Percentiles rank a stretch among this genome's conserved stretches.
Evolutionary conservation across 805 yeast genomes (phyloP).

Genomic region (Cyberlindnera maritima): DNA sequence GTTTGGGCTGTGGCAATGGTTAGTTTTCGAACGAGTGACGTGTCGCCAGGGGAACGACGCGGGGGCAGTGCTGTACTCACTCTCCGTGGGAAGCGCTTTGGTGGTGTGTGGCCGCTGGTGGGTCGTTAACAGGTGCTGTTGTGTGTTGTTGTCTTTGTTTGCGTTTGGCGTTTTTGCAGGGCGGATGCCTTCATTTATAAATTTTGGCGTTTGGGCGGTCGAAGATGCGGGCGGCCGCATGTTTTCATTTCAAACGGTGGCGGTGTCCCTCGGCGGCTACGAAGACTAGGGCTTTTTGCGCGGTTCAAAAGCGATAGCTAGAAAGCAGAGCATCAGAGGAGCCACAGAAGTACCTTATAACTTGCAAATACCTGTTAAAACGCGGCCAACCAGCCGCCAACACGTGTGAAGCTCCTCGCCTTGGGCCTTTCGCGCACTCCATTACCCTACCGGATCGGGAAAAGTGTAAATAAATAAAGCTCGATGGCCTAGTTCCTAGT

Average conservation of each 20-base stretch:
- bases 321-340: too few species aligned
- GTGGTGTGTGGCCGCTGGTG: background rate
- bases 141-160: background rate
- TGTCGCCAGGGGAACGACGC: background rate
- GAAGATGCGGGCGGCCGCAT: background rate
- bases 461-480: constrained; percentile 14
- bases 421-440: constrained; percentile 11
- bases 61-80: background rate
- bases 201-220: background rate
- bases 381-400: too few species aligned
- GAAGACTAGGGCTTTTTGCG: too few species aligned
- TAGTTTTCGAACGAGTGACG: background rate
- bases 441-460: constrained; percentile 15
- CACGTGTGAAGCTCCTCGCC: background rate
- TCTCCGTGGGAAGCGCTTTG: background rate
- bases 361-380: too few species aligned
- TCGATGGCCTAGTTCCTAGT: background rate
- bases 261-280: background rate
- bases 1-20: background rate
- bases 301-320: too few species aligned
- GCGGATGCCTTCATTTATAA: background rate
- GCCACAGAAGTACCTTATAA: too few species aligned
- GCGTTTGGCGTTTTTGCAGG: background rate
- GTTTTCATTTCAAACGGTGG: constrained; percentile 1
- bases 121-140: background rate